Evolutionary conservation across 2,329 filamentous ascomycete genomes (phyloP), one percentile per base, ranked within the genome.

Genomic region (Aspergillus nomiae): DNA sequence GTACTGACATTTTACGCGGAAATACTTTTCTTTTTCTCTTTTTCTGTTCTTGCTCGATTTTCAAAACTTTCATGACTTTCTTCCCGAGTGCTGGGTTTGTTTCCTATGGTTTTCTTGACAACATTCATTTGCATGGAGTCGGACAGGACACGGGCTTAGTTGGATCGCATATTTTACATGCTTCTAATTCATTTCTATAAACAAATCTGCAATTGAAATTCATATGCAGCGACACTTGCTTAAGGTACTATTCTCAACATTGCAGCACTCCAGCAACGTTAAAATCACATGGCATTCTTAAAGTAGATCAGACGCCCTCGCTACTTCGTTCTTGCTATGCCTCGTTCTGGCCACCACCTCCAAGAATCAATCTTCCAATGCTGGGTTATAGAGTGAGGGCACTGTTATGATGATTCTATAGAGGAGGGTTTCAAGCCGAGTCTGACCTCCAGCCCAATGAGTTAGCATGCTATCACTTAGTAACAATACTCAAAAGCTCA

Each of bases 61-160:
- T 56, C 14, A 43, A 45, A 41, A 38, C 30, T 41, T 38, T 19
- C 16, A 24, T 54, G 36, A 10, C 32, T 19, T 41, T 43, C 26
- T 54, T 24, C 21, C 26, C 11, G n/a, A 30, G 16, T 53, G 14
- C 50, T 12, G 8, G 14, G 24, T n/a, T 28, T 62, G 16, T 54
- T 54, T 62, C 21, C 28, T 53, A 28, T 46, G 9, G 2, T 51
- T 51, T 30, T 51, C 26, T 57, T 57, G 36, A 36, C 28, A 32
- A 51, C n/a, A 55, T 55, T 55, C 21, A 55, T 26, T 55, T 55
- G 32, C 51, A 55, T 55, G 34, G 51, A 38, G 51, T 51, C 51
- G 51, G 51, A 55, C n/a, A 55, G 51, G 51, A 55, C n/a, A 55
- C 19, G 51, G 51, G 24, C 5, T n/a, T 55, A 38, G 16, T 24